Conservation (phyloP, 1,139 yeast species). For the Debaryomyces coudertii region DNA sequence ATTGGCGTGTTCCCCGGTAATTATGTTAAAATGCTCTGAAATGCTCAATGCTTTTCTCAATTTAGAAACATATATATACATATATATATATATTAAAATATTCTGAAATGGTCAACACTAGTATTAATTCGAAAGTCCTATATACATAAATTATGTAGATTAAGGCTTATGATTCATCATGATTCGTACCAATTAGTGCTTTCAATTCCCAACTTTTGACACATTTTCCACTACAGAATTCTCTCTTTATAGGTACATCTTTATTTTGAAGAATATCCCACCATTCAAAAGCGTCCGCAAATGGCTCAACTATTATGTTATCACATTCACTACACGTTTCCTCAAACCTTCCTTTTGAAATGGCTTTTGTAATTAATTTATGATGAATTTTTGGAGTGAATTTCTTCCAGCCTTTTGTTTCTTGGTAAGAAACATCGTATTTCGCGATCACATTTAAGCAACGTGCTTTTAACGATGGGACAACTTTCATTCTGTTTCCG, state of each 20-base stretch:
- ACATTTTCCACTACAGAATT: conserved; percentile 47
- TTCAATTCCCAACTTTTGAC: conserved; percentile 28
- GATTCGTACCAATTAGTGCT: conserved; percentile 1
- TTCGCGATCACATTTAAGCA: conserved; percentile 42
- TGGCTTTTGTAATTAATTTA: conserved; percentile 37
- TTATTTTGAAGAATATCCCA: conserved; percentile 48
- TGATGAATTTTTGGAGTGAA: conserved; percentile 43
- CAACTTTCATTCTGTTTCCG: conserved; percentile 14
- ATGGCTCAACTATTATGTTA: conserved; percentile 41
- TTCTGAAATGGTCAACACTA: background rate
- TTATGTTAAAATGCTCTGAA: conserved; percentile 38
- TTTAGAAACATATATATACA: background rate
- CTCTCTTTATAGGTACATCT: conserved; percentile 40
- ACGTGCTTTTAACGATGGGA: conserved; percentile 37
- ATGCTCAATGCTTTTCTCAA: background rate
- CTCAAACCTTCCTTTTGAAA: conserved; percentile 40
- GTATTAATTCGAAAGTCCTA: conserved; percentile 5
- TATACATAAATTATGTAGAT: background rate
- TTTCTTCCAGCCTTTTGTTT: conserved; percentile 46
- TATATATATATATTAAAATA: background rate
- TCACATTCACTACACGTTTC: conserved; percentile 44
- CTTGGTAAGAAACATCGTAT: conserved; percentile 49
- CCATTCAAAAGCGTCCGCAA: conserved; percentile 50
- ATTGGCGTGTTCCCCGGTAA: conserved; percentile 60
- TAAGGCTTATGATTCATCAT: background rate